Evolutionary conservation across 306 rosid genomes (phyloP).

Genomic region (Mimosa bimucronata): DNA sequence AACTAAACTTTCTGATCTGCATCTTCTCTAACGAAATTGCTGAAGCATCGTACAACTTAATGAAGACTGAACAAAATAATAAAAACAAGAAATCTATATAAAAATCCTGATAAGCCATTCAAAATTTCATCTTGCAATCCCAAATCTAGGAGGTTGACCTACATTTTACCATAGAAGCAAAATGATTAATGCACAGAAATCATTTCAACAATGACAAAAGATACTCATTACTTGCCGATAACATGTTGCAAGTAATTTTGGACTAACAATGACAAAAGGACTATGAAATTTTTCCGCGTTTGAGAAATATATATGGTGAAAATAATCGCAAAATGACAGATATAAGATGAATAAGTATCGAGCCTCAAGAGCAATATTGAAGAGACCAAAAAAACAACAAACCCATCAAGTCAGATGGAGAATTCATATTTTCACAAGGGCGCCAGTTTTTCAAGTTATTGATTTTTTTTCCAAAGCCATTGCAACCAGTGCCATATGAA

Average conservation of each 20-base stretch:
- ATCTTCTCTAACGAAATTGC: slow-evolving; percentile 1
- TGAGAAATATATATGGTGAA: background rate
- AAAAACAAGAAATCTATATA: background rate
- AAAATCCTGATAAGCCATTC: background rate
- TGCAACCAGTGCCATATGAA: background rate
- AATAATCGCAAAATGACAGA: background rate
- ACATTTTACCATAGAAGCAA: background rate
- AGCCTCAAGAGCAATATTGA: background rate
- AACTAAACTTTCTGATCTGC: background rate
- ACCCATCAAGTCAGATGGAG: background rate
- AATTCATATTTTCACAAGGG: background rate
- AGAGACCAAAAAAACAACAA: background rate
- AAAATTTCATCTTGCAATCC: background rate
- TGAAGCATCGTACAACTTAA: background rate
- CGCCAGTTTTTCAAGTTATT: no score
- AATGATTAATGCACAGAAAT: background rate
- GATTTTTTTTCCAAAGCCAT: background rate
- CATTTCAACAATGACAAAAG: background rate
- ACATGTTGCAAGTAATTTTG: background rate
- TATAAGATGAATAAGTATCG: background rate
- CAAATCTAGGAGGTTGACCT: background rate
- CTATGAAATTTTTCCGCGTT: background rate
- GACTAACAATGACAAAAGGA: background rate
- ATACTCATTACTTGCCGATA: background rate
- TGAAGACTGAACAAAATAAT: background rate